Evolutionary conservation across 257 asterid genomes (phyloP), one percentile per base, ranked within the genome.

Genomic region (Osmanthus fragrans): DNA sequence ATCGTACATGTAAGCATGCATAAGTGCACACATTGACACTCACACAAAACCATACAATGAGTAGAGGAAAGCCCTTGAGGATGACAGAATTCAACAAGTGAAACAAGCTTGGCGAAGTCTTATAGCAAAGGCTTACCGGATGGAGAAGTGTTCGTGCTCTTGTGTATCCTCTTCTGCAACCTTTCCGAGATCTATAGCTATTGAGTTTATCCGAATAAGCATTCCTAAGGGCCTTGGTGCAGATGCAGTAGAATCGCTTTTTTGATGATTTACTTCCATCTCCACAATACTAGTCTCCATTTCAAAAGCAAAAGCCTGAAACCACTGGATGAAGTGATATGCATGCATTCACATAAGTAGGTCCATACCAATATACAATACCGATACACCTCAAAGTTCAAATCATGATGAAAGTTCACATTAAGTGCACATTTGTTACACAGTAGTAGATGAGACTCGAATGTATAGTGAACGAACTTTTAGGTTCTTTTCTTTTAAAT

Each of bases 91-190:
- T 56, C 10, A 56, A 56, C 65, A 56, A 54, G 65, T 56, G 27
- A 47, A 47, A 47, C n/a, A 47, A 47, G 21, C 58, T 47, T 1
- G 58, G 2, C 25, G 4, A 56, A 56, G 11, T 56, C 58, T 21
- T 47, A 68, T 4, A 79, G 7, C 29, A 76, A 67, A 63, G n/a
- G 15, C 87, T 84, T 77, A 89, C 98, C 97, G 97, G 23, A 94
- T 88, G 11, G 97, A 86, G 74, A 94, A 94, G 73, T 89, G 90
- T 18, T 80, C 84, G 27, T 90, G 88, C 34, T 11, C 71, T 13
- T 75, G 92, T 29, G 74, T 29, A 37, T 74, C 80, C 80, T 60
- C 84, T 72, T 79, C 85, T 71, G 30, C 73, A 16, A 83, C 78
- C 77, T 83, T 40, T 65, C 81, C 54, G 36, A 94, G 86, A 45